Evolutionary conservation across 2,329 filamentous ascomycete species (phyloP), one percentile per base, ranked within the genome.

Genomic region (Diaporthe citrichinensis): DNA sequence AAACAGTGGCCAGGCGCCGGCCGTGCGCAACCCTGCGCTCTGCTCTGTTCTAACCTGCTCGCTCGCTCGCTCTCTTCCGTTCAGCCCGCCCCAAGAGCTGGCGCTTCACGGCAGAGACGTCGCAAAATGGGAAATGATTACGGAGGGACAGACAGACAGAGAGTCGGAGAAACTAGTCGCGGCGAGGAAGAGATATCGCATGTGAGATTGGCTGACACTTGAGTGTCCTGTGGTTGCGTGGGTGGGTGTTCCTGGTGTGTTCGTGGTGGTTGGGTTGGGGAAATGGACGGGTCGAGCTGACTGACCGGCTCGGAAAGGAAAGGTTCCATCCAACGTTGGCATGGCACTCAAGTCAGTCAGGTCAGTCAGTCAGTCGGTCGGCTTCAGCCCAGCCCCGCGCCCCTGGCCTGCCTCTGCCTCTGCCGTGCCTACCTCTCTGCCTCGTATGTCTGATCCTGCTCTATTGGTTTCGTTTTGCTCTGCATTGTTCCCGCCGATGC

Each of bases 221-320:
- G 65, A 41, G 34, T 15, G 61, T 57, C 53, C 25, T 6, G 28
- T 39, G 20, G 25, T 49, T 41, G 25, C 25, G 44, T 36, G 44
- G 46, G 14, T 55, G 65, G n/a, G n/a, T n/a, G n/a, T n/a, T n/a
- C n/a, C n/a, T n/a, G n/a, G n/a, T n/a, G 14, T 6, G 51, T 12
- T 53, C 46, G 9, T n/a, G 65, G 46, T 69, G 65, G 65, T 69
- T 69, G 65, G 59, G 36, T 53, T 68, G 65, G 65, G 34, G 65
- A 69, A 55, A 55, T n/a, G 65, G 34, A 69, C 49, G 49, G 49
- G 65, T 55, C 46, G 34, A 69, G 65, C 65, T 69, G 46, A 69
- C 65, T 69, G 65, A 69, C 65, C 49, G 65, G 65, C 65, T 55
- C 65, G 65, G 65, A 69, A 69, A 55, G 65, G 65, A 28, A 69